These are phyloP conservation scores for Xylariaceae sp. DNA, from an alignment of 2,329 filamentous ascomycete species.

Conservation along the genomic window DNA sequence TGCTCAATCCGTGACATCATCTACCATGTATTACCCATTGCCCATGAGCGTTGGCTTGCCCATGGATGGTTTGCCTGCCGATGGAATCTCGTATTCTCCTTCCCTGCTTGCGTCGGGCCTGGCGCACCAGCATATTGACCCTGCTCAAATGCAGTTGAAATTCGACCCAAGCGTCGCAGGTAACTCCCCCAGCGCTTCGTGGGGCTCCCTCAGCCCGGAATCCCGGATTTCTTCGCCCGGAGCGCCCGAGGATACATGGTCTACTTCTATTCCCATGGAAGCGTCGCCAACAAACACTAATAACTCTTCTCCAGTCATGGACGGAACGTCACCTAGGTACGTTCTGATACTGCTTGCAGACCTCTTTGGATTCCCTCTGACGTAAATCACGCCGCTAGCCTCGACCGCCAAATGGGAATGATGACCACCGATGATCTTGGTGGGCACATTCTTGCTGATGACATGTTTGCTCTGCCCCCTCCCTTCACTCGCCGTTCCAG, in stretches of 20 bases:
- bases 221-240: conserved; percentile 59
- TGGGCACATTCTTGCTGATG: conserved; percentile 44
- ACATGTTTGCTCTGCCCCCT: conserved; percentile 48
- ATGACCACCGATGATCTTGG: conserved; percentile 47
- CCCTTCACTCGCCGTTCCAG: conserved; percentile 56
- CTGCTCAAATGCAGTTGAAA: conserved; percentile 60
- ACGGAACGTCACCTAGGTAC: conserved; percentile 61
- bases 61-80: conserved; percentile 51
- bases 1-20: conserved; percentile 49
- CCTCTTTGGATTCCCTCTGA: conserved; percentile 38
- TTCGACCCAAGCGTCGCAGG: conserved; percentile 56
- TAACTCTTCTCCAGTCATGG: conserved; percentile 56
- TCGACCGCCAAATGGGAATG: conserved; percentile 48
- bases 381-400: conserved; percentile 40
- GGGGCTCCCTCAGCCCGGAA: conserved; percentile 57
- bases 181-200: conserved; percentile 59
- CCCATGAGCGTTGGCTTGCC: conserved; percentile 40
- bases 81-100: conserved; percentile 51
- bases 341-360: conserved; percentile 40
- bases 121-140: conserved; percentile 61
- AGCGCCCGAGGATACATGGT: conserved; percentile 56
- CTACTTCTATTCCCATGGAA: conserved; percentile 42
- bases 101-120: conserved; percentile 51
- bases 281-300: conserved; percentile 53
- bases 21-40: conserved; percentile 58